Evolutionary conservation across 352 stramenopile genomes (phyloP), one percentile per base, ranked within the genome.

Genomic region (Pythium oligandrum): DNA sequence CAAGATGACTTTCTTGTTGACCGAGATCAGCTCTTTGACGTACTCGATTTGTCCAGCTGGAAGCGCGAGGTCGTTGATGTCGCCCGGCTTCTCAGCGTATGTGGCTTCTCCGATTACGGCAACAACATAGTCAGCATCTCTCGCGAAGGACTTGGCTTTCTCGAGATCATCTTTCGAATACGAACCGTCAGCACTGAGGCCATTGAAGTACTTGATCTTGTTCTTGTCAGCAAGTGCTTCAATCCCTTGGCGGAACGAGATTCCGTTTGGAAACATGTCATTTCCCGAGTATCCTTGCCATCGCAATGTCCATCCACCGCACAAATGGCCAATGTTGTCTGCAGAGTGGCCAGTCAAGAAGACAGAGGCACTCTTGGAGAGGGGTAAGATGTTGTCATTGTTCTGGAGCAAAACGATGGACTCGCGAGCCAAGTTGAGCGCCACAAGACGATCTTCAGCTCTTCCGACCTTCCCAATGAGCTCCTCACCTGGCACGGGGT

Each of bases 51-150:
- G 82, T 5, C 85, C 83, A 1, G 40, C 12, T 0, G 86, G 71
- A 6, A 96, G 62, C 0, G 66, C 68, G 9, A 93, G 51, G 51
- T 96, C 78, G 34, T 90, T 61, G 44, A 96, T 90, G 55, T 96
- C 88, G 3, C 88, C 88, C 2, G 76, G 68, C 51, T 96, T 96
- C 55, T 96, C 88, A 4, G 86, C 69, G 58, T 95, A 96, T 0
- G 71, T 61, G 6, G 45, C 38, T 55, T 96, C 88, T 12, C 88
- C 88, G 37, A 96, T 76, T 35, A 77, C 82, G 4, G 88, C 71
- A 30, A 96, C 71, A 0, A 83, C 87, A 62, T 90, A 88, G 6
- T 73, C 53, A 4, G 81, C 62, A 17, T 71, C 57, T 11, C 61
- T 60, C 6, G 83, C 83, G 33, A 78, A 58, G 3, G 47, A 33